Evolutionary conservation across 116 monocot species (phyloP), one percentile per base, ranked within the genome.

Genomic region (Iris pallida): DNA sequence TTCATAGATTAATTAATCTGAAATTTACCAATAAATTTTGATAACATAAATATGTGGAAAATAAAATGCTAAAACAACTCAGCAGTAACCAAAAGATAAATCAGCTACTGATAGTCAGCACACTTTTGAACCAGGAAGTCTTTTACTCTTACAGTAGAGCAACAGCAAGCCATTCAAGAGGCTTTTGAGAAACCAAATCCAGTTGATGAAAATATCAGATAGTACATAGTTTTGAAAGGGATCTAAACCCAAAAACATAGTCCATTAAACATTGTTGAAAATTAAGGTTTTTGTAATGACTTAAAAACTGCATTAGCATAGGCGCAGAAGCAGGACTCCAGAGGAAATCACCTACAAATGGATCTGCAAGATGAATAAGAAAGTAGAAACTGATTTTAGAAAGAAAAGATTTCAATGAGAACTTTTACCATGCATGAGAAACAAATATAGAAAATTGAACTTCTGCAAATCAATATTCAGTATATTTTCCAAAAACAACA

Each of bases 351-450:
- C 75, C 65, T 69, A 55, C 80, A 15, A 76, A 71, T 77, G 74
- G 63, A 87, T 86, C 86, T 82, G 83, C 87, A 87, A 83, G 75
- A 83, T 66, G 63, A 73, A 79, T 69, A 71, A 74, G 56, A 71
- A 73, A 56, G 55, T 43, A 47, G 70, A 68, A 59, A 76, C 19
- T 44, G 5, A 41, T 69, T 76, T 64, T 68, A 18, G 10, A 68
- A 47, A 60, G 15, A 63, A 45, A 11, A 47, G 48, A 64, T 14
- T 30, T 1, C 30, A 30, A 30, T 30, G 30, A 30, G 30, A 30
- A 30, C 30, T 30, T 30, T 30, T 30, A 30, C 30, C 30, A 46
- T 4, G 48, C 11, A 6, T 47, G 7, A 47, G 7, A 47, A 64
- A 64, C 7, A 16, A 19, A 18, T 18, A 6, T 1, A n/a, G 56